phyloP scores from a whole-genome alignment of 495 filamentous ascomycete species.

The Aspergillus conjunctus region DNA sequence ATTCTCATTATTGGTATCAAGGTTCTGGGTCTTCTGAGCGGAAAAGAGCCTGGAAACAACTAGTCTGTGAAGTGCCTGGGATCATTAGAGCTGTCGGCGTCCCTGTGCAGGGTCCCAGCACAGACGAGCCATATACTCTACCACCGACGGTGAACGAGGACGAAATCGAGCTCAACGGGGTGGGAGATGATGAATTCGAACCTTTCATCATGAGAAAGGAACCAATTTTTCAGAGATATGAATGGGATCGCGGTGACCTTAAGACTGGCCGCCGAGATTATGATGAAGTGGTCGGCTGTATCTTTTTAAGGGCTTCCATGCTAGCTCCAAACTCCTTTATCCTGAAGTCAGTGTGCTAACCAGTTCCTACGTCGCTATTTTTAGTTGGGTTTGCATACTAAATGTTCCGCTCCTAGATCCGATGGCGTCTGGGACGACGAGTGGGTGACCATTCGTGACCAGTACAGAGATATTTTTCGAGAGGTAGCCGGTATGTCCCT shows the following conservation, averaged over 20 bases:
- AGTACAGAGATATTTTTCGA: background rate
- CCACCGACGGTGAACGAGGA: background rate
- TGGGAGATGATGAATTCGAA: background rate
- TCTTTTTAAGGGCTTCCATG: background rate
- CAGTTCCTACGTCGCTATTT: background rate
- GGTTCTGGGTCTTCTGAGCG: background rate
- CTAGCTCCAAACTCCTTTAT: background rate
- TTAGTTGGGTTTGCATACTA: background rate
- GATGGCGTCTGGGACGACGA: background rate
- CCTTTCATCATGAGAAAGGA: background rate
- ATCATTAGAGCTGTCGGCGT: background rate
- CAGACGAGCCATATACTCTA: background rate
- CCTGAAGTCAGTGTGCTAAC: background rate
- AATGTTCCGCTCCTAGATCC: background rate
- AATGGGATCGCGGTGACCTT: background rate
- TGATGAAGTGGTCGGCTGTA: background rate
- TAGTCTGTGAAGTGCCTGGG: background rate
- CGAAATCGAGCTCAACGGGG: background rate
- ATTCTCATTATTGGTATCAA: too few species aligned
- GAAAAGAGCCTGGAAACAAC: background rate
- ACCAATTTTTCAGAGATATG: background rate
- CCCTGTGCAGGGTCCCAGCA: background rate
- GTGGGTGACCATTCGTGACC: background rate
- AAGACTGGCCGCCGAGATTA: background rate
- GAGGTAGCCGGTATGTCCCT: background rate